These are phyloP conservation scores for Tulasnella sp. DNA, from an alignment of 768 basidiomycete genomes.

Conservation along the genomic window DNA sequence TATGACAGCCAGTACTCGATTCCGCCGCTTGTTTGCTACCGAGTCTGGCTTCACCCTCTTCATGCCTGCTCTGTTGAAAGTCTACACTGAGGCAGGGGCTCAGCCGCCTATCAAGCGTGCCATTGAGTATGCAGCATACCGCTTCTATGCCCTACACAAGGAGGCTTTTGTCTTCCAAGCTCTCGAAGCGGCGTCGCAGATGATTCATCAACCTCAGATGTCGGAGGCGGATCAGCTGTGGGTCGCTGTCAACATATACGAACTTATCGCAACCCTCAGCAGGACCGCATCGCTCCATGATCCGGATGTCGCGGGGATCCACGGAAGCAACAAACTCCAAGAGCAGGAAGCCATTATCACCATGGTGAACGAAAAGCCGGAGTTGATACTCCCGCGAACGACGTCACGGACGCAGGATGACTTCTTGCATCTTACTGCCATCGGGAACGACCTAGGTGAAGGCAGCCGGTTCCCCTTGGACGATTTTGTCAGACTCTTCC, in stretches of 20 bases:
- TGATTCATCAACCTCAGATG: slow-evolving; percentile 37
- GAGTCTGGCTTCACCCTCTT: slow-evolving; percentile 64
- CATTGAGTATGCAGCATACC: slow-evolving; percentile 58
- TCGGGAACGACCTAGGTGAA: slow-evolving; percentile 36
- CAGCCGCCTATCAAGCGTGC: slow-evolving; percentile 50
- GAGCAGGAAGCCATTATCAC: slow-evolving; percentile 63
- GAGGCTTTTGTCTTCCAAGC: slow-evolving; percentile 67
- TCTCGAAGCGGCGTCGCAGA: slow-evolving; percentile 48
- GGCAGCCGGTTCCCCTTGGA: slow-evolving; percentile 45
- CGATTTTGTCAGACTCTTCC: slow-evolving; percentile 56
- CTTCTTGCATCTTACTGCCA: slow-evolving; percentile 37
- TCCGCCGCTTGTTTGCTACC: slow-evolving; percentile 61
- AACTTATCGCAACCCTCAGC: slow-evolving; percentile 45
- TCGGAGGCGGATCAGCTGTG: slow-evolving; percentile 32
- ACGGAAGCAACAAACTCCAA: slow-evolving; percentile 47
- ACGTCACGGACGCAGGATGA: slow-evolving; percentile 19
- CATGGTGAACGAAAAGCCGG: slow-evolving; percentile 60
- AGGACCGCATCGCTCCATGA: slow-evolving; percentile 24
- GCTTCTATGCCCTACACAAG: slow-evolving; percentile 63
- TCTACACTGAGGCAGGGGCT: slow-evolving; percentile 49
- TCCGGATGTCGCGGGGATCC: slow-evolving; percentile 56
- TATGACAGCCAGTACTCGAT: slow-evolving; percentile 67
- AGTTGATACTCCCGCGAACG: slow-evolving; percentile 39
- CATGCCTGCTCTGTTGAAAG: slow-evolving; percentile 59
- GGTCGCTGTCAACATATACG: slow-evolving; percentile 46